Evolutionary conservation across 306 rosid genomes (phyloP), one percentile per base, ranked within the genome.

Genomic region (Acacia crassicarpa): DNA sequence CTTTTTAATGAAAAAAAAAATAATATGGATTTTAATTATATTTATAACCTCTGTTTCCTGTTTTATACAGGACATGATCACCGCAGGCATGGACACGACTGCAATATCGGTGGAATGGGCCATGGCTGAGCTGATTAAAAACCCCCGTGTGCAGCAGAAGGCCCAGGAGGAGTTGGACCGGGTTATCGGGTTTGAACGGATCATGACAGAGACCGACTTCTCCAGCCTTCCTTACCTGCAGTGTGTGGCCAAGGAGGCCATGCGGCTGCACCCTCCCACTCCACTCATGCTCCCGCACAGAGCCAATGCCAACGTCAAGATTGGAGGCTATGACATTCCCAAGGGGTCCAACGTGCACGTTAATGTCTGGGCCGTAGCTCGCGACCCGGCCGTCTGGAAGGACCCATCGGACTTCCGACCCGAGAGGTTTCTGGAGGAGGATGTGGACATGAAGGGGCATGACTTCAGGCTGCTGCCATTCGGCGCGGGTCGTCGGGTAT

Each of bases 391-490:
- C 0, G 87, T 86, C 0, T 95, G 98, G 99, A 90, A 91, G 67
- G 77, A 84, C 54, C 91, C 98, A 0, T 22, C 75, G 8, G 96
- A 87, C 76, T 93, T 91, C 67, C 85, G 96, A n/a, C 99, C 98
- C 2, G 98, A 93, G 81, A 85, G 97, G 79, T 95, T 89, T 63
- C 87, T 91, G 0, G 94, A 91, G 83, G 98, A 95, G 83, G 98
- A 95, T 59, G 94, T 95, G 15, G 97, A 93, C 84, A 93, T 95
- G 96, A 95, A 95, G 82, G 99, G 99, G 0, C 97, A 92, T 74
- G 96, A 93, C 20, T 91, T 40, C 35, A 89, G 98, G 79, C 82
- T 95, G 6, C 80, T 95, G 2, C 99, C 97, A 1, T 93, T 95
- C 11, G 97, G 98, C 22, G 91, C 97, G 0, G 99, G 99, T 23